phyloP scores from a whole-genome alignment of 2,329 filamentous ascomycete species.

The Penicillium sp. region DNA sequence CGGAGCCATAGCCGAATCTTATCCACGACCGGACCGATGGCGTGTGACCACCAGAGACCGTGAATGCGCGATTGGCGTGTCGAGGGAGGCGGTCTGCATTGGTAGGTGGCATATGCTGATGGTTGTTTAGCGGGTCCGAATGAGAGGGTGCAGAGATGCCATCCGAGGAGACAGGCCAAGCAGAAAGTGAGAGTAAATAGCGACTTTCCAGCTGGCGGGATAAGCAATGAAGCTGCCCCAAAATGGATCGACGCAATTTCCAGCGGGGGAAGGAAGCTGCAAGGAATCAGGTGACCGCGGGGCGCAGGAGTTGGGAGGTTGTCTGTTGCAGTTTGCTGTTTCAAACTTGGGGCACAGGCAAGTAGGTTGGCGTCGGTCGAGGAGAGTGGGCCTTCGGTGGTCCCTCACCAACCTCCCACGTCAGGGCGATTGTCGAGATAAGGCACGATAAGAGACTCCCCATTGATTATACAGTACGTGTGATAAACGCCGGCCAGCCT shows the following conservation, averaged over 20 bases:
- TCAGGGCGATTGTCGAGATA: not conserved
- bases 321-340: not conserved
- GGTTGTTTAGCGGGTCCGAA: constrained; percentile 22
- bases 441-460: not conserved
- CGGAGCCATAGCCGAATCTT: constrained; percentile 36
- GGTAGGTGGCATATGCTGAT: constrained; percentile 33
- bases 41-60: constrained; percentile 38
- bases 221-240: not conserved
- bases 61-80: constrained; percentile 33
- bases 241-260: not conserved
- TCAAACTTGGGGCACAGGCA: no score
- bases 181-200: not conserved
- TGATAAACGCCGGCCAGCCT: no score
- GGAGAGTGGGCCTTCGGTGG: not conserved
- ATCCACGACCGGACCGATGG: constrained; percentile 37
- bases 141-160: constrained; percentile 9
- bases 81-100: constrained; percentile 39
- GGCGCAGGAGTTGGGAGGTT: not conserved
- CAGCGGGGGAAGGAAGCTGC: not conserved
- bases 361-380: not conserved
- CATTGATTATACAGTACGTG: no score
- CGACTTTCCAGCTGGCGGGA: not conserved
- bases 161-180: constrained; percentile 7
- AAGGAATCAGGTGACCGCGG: constrained; percentile 2
- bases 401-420: not conserved